Evolutionary conservation across 768 basidiomycete species (phyloP).

Genomic region (Daedaleopsis nitida): DNA sequence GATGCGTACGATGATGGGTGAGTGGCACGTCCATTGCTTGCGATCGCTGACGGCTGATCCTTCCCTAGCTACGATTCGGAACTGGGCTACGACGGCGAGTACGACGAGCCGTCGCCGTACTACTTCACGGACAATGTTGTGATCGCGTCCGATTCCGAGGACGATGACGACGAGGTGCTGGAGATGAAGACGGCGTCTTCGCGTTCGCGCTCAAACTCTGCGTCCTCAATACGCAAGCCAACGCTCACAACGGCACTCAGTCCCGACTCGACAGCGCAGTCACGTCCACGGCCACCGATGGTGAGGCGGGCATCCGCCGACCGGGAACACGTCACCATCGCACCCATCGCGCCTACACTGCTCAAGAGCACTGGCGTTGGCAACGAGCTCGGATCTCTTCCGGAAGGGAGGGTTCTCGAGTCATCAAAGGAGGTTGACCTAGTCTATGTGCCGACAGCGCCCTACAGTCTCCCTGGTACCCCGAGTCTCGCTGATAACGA

Average conservation of each 20-base stretch:
- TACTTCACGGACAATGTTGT: conserved; percentile 14
- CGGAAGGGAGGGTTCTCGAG: conserved; percentile 23
- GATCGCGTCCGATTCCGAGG: conserved; percentile 36
- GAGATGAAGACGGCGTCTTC: conserved; percentile 57
- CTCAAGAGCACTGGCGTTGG: conserved; percentile 75
- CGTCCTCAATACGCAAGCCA: conserved; percentile 35
- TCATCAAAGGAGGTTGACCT: conserved; percentile 52
- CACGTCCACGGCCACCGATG: conserved; percentile 30
- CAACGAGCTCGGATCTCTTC: conserved; percentile 36
- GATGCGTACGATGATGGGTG: conserved; percentile 64
- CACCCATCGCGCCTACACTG: conserved; percentile 76
- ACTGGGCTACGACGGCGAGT: conserved; percentile 52
- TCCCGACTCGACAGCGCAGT: conserved; percentile 17
- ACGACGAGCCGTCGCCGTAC: conserved; percentile 37
- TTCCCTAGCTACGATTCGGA: conserved; percentile 64
- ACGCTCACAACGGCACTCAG: conserved; percentile 22
- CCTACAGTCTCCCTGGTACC: conserved; percentile 29
- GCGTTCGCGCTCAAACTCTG: conserved; percentile 41
- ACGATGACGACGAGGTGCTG: conserved; percentile 58
- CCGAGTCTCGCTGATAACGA: conserved; percentile 26
- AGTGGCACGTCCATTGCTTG: conserved; percentile 59
- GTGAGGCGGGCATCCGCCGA: conserved; percentile 37
- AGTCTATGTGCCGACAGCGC: conserved; percentile 62
- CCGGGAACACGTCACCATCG: conserved; percentile 66
- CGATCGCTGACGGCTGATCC: neutral